phyloP scores from a whole-genome alignment of 345 rosid species.

The Melastoma malabathricum region DNA sequence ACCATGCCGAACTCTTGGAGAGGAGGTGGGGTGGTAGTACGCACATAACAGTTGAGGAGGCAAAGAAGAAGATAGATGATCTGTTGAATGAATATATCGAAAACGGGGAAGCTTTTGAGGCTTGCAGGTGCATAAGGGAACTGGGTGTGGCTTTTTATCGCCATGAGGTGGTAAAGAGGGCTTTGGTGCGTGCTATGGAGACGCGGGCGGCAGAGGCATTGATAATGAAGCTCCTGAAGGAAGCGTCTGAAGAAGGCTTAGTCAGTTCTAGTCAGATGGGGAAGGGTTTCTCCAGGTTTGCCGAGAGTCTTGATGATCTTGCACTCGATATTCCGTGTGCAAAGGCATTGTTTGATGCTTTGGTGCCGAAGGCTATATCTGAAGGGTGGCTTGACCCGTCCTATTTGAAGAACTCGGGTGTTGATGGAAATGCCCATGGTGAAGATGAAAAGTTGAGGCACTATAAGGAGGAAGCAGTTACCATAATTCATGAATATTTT shows the following conservation, averaged over 20 bases:
- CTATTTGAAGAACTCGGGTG: slow-evolving; percentile 24
- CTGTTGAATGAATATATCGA: slow-evolving; percentile 78
- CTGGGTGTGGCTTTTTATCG: slow-evolving; percentile 87
- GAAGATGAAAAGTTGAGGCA: slow-evolving; percentile 41
- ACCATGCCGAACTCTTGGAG: slow-evolving; percentile 95
- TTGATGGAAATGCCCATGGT: slow-evolving; percentile 22
- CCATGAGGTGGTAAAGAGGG: slow-evolving; percentile 98
- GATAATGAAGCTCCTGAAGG: slow-evolving; percentile 61
- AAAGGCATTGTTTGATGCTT: slow-evolving; percentile 39
- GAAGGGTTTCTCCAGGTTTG: slow-evolving; percentile 74
- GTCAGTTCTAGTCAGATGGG: slow-evolving; percentile 93
- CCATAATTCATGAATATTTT: slow-evolving; percentile 90
- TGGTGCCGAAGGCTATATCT: slow-evolving; percentile 57
- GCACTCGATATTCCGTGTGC: slow-evolving; percentile 91
- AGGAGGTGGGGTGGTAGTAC: slow-evolving; percentile 98
- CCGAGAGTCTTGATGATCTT: slow-evolving; percentile 91
- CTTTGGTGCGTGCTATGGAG: slow-evolving; percentile 83
- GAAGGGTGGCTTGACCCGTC: slow-evolving; percentile 90
- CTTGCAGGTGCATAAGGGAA: slow-evolving; percentile 92
- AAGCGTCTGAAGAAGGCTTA: slow-evolving; percentile 90
- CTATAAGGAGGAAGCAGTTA: slow-evolving; percentile 68
- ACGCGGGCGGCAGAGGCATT: slow-evolving; percentile 49
- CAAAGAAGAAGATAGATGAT: slow-evolving; percentile 76
- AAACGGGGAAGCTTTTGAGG: slow-evolving; percentile 78
- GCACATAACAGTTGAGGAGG: slow-evolving; percentile 82